Evolutionary conservation across 23 red algal genomes (phyloP).

Genomic region (Agarophyton chilense): DNA sequence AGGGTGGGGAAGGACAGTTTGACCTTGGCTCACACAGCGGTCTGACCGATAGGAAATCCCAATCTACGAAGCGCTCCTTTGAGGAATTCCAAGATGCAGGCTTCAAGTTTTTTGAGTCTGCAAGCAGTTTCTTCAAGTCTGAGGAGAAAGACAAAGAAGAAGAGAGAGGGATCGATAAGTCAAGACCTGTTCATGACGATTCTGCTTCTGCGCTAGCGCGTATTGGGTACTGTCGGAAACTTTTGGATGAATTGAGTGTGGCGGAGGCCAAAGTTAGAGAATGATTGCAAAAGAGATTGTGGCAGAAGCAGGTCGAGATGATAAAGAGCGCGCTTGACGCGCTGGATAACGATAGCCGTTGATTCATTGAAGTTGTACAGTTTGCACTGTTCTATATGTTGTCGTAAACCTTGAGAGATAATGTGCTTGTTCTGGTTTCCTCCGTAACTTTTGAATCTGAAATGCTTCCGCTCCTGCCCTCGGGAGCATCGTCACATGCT

Average conservation of each 20-base stretch:
- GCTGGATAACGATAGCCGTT: background rate
- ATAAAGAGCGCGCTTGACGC: background rate
- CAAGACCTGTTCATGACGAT: background rate
- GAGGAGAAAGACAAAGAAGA: background rate
- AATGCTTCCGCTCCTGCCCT: background rate
- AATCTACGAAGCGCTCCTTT: background rate
- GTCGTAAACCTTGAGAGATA: background rate
- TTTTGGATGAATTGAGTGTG: background rate
- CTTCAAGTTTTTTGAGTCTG: conserved; percentile 10
- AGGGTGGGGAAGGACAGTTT: conserved; percentile 13
- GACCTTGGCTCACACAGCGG: background rate
- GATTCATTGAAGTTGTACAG: conserved; percentile 1
- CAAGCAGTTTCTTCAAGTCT: conserved; percentile 17
- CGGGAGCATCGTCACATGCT: no score
- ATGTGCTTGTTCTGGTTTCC: background rate
- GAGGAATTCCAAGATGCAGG: conserved; percentile 1
- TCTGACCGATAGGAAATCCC: background rate
- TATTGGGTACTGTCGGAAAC: background rate
- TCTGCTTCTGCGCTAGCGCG: background rate
- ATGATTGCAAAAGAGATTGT: background rate
- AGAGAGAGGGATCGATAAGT: background rate
- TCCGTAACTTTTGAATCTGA: background rate
- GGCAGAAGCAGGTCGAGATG: background rate
- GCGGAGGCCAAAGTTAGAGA: background rate
- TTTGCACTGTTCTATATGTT: background rate